Evolutionary conservation across 148 eudicot genomes (phyloP), one percentile per base, ranked within the genome.

Genomic region (Pharnaceum exiguum): DNA sequence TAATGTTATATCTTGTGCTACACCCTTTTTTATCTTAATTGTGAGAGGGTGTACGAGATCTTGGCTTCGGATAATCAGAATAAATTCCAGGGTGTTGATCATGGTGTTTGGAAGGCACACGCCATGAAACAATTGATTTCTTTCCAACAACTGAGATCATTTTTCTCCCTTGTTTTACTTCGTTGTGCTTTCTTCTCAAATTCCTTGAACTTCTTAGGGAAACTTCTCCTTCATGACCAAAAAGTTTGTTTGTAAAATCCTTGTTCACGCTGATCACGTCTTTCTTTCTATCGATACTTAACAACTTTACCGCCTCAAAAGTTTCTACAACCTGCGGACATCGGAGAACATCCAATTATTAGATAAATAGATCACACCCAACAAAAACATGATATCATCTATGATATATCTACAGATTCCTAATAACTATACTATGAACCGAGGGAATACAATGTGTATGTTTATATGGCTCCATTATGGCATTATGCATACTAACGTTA

Each of bases 51-150:
- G 74, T 63, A 42, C 63, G 63, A 17, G 69, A 57, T 42, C 59
- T 63, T 1, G 74, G 74, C 51, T 70, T 63, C 19, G 74, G 58
- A 16, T 70, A 70, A 63, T 70, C 74, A 4, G 74, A 63, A 55
- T 52, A 61, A 10, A 61, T 40, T 0, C 48, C 72, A 15, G 66
- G 66, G 46, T 68, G 45, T 53, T 37, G 48, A 27, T 52, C 39
- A 13, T 17, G 38, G 32, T 40, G 67, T 39, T 62, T 63, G 43
- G 25, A 51, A 40, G 67, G 42, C 13, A 52, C 35, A 52, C 31
- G 67, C 67, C 59, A 63, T 18, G 59, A 51, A 4, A 30, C 57
- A 36, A 38, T 12, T 7, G 66, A 51, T 38, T 63, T 63, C 59
- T 51, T 51, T 8, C 21, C n/a, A 17, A 21, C 58, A 13, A 40